Conservation (phyloP, 257 asterid species). For the Fraxinus cuspidata region DNA sequence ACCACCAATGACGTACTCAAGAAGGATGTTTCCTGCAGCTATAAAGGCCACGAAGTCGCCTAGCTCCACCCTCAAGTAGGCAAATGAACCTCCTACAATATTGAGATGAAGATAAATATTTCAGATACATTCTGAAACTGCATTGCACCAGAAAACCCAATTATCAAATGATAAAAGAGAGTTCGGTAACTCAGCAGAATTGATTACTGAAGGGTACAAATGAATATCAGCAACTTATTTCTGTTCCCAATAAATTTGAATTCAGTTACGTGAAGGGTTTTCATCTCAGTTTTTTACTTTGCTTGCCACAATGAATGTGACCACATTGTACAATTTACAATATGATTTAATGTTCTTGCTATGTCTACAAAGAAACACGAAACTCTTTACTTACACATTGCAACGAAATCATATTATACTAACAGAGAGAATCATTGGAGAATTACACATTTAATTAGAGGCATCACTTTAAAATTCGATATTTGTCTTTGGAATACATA, state of each 20-base stretch:
- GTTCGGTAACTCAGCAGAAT: neutral
- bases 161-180: neutral
- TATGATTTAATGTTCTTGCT: too few species aligned
- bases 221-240: neutral
- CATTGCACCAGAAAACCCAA: neutral
- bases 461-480: constrained; percentile 2
- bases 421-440: neutral
- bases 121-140: neutral
- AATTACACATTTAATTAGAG: neutral
- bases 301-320: neutral
- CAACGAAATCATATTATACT: neutral
- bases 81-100: constrained; percentile 71
- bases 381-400: neutral
- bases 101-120: neutral
- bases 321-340: neutral
- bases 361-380: neutral
- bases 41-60: constrained; percentile 87
- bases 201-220: neutral
- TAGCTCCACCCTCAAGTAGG: constrained; percentile 84
- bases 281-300: neutral
- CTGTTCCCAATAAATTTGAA: neutral
- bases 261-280: neutral
- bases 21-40: constrained; percentile 82
- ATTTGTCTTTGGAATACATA: neutral
- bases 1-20: constrained; percentile 67